phyloP scores from a whole-genome alignment of 179 eudicot genomes.

The Corrigiola litoralis region DNA sequence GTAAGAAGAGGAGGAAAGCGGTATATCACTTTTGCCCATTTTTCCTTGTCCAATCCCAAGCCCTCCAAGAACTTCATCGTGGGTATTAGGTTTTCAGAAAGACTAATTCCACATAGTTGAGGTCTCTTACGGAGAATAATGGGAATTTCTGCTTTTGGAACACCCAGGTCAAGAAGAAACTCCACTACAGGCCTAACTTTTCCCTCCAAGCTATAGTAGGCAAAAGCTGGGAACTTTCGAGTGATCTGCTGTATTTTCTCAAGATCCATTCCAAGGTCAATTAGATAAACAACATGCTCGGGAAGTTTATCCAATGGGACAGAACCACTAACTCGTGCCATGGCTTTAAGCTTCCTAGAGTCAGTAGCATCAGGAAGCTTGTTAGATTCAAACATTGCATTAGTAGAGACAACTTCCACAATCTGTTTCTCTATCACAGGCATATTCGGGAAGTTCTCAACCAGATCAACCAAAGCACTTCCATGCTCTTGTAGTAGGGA shows the following conservation, averaged over 20 bases:
- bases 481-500: constrained; percentile 59
- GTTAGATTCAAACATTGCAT: constrained; percentile 28
- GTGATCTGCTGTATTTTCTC: constrained; percentile 56
- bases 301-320: constrained; percentile 56
- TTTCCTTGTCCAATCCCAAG: constrained; percentile 65
- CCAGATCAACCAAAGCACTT: constrained; percentile 42
- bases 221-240: constrained; percentile 79
- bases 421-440: constrained; percentile 38
- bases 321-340: constrained; percentile 59
- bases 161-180: constrained; percentile 76
- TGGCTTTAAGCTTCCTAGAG: constrained; percentile 40
- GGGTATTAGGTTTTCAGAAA: constrained; percentile 70
- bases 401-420: constrained; percentile 31
- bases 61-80: constrained; percentile 68
- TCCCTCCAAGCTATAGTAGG: constrained; percentile 74
- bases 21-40: constrained; percentile 77
- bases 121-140: constrained; percentile 66
- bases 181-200: constrained; percentile 76
- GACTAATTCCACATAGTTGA: constrained; percentile 74
- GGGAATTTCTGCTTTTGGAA: constrained; percentile 65
- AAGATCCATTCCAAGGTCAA: constrained; percentile 74
- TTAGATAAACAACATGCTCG: constrained; percentile 54
- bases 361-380: constrained; percentile 31
- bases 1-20: constrained; percentile 78
- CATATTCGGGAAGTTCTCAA: constrained; percentile 59